Conservation (phyloP, 2,329 filamentous ascomycete species). For the Calonectria leucothoes region DNA sequence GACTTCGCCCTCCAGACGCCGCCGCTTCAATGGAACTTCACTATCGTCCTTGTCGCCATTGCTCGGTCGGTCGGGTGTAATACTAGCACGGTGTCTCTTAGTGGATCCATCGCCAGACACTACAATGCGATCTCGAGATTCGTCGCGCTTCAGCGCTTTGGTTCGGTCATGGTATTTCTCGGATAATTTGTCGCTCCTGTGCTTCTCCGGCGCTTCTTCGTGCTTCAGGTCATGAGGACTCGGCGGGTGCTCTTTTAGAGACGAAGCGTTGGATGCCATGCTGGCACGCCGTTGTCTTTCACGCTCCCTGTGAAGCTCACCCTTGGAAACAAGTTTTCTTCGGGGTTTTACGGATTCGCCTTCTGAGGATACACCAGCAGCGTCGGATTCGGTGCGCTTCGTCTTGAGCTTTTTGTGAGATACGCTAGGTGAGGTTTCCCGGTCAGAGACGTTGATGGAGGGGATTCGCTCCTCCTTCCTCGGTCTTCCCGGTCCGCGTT, state of each 20-base stretch:
- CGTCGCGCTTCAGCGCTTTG: slow-evolving; percentile 71
- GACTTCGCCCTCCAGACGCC: slow-evolving; percentile 66
- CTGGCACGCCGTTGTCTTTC: slow-evolving; percentile 70
- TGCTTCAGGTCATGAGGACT: slow-evolving; percentile 63
- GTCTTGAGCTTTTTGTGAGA: slow-evolving; percentile 62
- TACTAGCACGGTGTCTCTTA: slow-evolving; percentile 71
- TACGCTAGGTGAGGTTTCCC: slow-evolving; percentile 62
- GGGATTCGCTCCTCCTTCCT: slow-evolving; percentile 66
- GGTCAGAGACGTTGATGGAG: slow-evolving; percentile 62
- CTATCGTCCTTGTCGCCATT: slow-evolving; percentile 64
- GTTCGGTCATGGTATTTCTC: slow-evolving; percentile 71
- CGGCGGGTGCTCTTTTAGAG: slow-evolving; percentile 60
- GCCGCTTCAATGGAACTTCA: slow-evolving; percentile 65
- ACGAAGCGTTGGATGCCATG: slow-evolving; percentile 66
- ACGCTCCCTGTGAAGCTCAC: slow-evolving; percentile 69
- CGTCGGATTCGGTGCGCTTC: slow-evolving; percentile 66
- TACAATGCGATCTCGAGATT: slow-evolving; percentile 66
- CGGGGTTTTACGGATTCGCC: slow-evolving; percentile 69
- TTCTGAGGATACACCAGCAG: slow-evolving; percentile 64
- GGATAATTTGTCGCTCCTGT: slow-evolving; percentile 50
- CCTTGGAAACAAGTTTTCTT: slow-evolving; percentile 72
- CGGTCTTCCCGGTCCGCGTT: slow-evolving; percentile 63
- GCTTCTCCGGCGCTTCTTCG: slow-evolving; percentile 63
- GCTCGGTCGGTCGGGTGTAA: slow-evolving; percentile 66
- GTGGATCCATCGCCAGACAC: slow-evolving; percentile 62